These are phyloP conservation scores for Beauveria caledonica DNA, from an alignment of 2,329 filamentous ascomycete species.

Conservation along the genomic window DNA sequence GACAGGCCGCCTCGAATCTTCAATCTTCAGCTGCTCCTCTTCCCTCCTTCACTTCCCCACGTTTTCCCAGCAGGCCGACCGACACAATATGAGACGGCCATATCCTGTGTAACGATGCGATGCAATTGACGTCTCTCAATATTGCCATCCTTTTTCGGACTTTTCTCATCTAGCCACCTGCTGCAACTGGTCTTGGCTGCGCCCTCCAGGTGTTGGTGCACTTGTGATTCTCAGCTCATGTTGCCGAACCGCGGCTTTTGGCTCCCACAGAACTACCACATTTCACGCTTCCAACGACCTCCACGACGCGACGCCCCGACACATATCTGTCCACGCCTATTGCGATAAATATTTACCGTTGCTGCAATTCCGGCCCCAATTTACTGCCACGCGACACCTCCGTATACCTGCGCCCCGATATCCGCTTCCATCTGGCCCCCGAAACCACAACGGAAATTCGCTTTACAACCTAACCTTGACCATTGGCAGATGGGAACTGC, in stretches of 20 bases:
- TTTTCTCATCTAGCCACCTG: neutral
- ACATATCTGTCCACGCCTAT: neutral
- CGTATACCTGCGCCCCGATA: neutral
- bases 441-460: neutral
- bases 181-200: neutral
- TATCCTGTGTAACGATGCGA: neutral
- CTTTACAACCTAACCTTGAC: neutral
- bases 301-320: neutral
- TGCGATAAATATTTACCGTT: neutral
- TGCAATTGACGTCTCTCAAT: neutral
- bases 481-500: neutral
- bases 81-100: neutral
- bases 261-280: neutral
- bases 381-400: neutral
- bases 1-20: neutral
- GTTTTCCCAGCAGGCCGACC: slow-evolving; percentile 8
- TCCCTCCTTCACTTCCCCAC: slow-evolving; percentile 8
- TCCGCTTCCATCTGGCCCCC: neutral
- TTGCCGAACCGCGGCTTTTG: slow-evolving; percentile 6
- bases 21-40: slow-evolving; percentile 8
- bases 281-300: neutral
- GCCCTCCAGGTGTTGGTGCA: neutral
- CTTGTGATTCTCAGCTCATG: neutral
- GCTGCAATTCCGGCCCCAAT: neutral
- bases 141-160: neutral